Base-by-base conservation (phyloP, 164 flowering plant species). In the Umbellularia californica region DNA sequence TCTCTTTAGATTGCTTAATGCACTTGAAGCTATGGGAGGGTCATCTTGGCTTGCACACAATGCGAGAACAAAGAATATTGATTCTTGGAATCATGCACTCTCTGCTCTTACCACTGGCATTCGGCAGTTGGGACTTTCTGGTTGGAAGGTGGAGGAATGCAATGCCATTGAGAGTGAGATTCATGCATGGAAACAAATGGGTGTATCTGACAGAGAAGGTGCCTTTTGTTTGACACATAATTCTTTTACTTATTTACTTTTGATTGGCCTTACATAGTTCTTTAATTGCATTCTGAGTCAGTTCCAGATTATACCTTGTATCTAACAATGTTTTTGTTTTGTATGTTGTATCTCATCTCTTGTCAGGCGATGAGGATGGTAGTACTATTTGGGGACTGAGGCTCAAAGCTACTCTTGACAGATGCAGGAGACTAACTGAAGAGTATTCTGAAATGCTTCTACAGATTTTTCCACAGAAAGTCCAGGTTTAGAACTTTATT, bases 401-500 rank as follows among this genome's bases (percentile, higher is more conserved):
- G 83, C 87, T 93, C 69, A 95, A 95, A 83, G 98, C 98, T 78
- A 93, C 98, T 58, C 88, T 95, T 76, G 98, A 95, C 82, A 87
- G 98, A 83, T 80, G 94, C 58, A 86, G 93, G 81, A 89, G 98
- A 84, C 77, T 95, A 60, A 95, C 97, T 64, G 98, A 92, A 78
- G 95, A 92, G 79, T 93, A 91, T 77, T 87, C 97, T 72, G 98
- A 95, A 82, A 83, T 83, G 71, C 90, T 95, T 82, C 95, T 95
- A 77, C 86, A 86, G 75, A 88, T 93, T 77, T 91, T 93, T 75
- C 97, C 97, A 62, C 80, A 81, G 47, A 93, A 85, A 85, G 94
- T 90, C 62, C 84, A 87, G 91, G 91, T 90, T 68, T 65, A 63
- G 17, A 25, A 5, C 33, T 60, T 51, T 62, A 13, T 33, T 69